Evolutionary conservation across 352 stramenopile species (phyloP).

Genomic region (Pythium folliculosum): DNA sequence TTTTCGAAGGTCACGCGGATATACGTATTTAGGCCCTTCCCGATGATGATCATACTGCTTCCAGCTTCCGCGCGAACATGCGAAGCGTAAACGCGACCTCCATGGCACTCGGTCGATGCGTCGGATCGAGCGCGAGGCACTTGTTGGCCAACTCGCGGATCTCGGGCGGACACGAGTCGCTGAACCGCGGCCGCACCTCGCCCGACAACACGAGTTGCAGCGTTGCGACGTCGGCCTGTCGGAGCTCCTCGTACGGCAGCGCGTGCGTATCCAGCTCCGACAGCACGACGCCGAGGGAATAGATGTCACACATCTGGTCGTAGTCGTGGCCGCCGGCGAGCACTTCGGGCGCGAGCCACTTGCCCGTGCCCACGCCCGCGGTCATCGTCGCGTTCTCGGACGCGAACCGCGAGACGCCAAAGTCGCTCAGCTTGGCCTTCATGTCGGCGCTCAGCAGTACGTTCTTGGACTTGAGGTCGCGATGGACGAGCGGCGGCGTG

Average conservation of each 20-base stretch:
- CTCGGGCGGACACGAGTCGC: slow-evolving; percentile 35
- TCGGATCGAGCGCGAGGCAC: slow-evolving; percentile 37
- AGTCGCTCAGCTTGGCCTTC: slow-evolving; percentile 62
- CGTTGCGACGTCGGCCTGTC: slow-evolving; percentile 48
- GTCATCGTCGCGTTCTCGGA: slow-evolving; percentile 58
- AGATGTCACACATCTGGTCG: slow-evolving; percentile 53
- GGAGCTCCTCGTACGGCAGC: slow-evolving; percentile 48
- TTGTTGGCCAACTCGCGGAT: slow-evolving; percentile 35
- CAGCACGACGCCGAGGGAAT: slow-evolving; percentile 55
- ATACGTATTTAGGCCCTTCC: no score
- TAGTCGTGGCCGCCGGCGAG: slow-evolving; percentile 49
- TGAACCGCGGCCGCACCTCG: slow-evolving; percentile 36
- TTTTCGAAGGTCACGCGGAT: no score
- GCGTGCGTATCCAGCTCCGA: slow-evolving; percentile 55
- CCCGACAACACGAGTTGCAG: slow-evolving; percentile 45
- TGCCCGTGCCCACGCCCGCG: slow-evolving; percentile 41
- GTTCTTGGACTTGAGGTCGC: slow-evolving; percentile 65
- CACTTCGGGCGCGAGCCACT: slow-evolving; percentile 63
- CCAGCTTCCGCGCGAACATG: slow-evolving; percentile 8
- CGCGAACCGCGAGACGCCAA: slow-evolving; percentile 49
- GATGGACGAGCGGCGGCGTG: slow-evolving; percentile 51
- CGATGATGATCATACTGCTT: neutral
- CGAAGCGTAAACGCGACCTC: slow-evolving; percentile 48
- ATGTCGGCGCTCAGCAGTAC: slow-evolving; percentile 43
- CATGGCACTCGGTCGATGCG: slow-evolving; percentile 41